These are phyloP conservation scores for Teratosphaeria nubilosa DNA, from an alignment of 2,329 filamentous ascomycete species.

Conservation along the genomic window DNA sequence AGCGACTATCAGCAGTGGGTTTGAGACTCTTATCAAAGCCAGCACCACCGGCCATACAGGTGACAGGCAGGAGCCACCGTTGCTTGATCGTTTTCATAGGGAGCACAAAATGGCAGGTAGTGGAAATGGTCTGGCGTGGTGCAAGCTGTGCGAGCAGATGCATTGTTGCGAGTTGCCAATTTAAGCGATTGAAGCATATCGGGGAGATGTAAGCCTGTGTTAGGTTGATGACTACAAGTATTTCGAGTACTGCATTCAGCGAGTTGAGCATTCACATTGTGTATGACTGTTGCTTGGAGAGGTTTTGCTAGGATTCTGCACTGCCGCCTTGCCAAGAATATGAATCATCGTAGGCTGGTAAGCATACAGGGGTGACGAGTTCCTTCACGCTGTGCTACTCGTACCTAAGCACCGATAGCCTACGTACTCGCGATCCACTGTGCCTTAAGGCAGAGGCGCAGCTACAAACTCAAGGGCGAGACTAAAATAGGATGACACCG, in stretches of 20 bases:
- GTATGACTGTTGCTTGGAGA: too few relatives aligned
- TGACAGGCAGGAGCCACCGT: neutral
- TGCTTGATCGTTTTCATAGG: neutral
- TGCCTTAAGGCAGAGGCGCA: too few relatives aligned
- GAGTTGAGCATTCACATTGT: neutral
- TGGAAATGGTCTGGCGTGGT: neutral
- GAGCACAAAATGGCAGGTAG: neutral
- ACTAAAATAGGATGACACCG: too few relatives aligned
- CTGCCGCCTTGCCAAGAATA: too few relatives aligned
- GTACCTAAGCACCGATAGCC: too few relatives aligned
- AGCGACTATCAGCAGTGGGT: neutral
- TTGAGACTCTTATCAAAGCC: neutral
- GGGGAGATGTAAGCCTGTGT: neutral
- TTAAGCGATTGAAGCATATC: neutral
- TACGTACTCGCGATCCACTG: too few relatives aligned
- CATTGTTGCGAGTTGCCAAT: slow-evolving; percentile 5
- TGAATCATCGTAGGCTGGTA: too few relatives aligned
- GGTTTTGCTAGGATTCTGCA: too few relatives aligned
- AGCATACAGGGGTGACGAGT: too few relatives aligned
- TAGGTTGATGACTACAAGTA: neutral
- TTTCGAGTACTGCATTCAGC: neutral
- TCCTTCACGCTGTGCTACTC: too few relatives aligned
- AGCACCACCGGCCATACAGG: neutral
- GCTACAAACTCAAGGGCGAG: too few relatives aligned
- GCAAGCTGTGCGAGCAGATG: slow-evolving; percentile 2